phyloP scores from a whole-genome alignment of 2,329 filamentous ascomycete genomes.

The Fusarium staphyleae region DNA sequence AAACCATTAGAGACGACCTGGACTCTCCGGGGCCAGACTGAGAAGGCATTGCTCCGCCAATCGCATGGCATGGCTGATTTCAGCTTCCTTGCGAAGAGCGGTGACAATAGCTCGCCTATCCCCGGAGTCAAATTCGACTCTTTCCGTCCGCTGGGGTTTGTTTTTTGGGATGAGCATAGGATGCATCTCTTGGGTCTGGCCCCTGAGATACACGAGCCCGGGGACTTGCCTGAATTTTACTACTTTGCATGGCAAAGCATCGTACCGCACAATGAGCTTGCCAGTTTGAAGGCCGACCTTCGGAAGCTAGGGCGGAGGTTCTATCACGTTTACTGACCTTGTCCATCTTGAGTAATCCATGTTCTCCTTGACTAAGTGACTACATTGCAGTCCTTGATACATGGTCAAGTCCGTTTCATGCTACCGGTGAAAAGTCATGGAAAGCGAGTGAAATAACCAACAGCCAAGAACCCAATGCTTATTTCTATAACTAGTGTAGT shows the following conservation, averaged over 20 bases:
- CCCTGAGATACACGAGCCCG: background rate
- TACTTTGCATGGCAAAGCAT: conserved; percentile 18
- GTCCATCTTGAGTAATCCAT: background rate
- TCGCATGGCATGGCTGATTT: conserved; percentile 5
- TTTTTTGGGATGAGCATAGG: conserved; percentile 31
- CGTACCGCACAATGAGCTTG: conserved; percentile 11
- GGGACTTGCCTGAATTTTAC: background rate
- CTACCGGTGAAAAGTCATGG: no score
- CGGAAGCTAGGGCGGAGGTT: background rate
- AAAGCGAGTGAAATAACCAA: no score
- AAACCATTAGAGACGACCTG: background rate
- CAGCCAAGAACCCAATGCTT: background rate
- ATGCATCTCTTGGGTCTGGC: conserved; percentile 22
- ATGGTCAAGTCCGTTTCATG: background rate
- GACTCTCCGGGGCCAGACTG: conserved; percentile 1
- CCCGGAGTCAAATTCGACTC: conserved; percentile 24
- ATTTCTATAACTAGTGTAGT: no score
- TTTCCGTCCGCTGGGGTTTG: conserved; percentile 27
- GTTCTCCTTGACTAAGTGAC: background rate
- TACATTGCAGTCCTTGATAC: background rate
- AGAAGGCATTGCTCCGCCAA: background rate
- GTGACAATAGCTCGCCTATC: conserved; percentile 1
- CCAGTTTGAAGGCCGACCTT: background rate
- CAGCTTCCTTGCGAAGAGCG: background rate
- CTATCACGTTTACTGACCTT: background rate